These are phyloP conservation scores for Blakeslea trispora DNA, from an alignment of 371 early-diverging fungal species.

Conservation along the genomic window DNA sequence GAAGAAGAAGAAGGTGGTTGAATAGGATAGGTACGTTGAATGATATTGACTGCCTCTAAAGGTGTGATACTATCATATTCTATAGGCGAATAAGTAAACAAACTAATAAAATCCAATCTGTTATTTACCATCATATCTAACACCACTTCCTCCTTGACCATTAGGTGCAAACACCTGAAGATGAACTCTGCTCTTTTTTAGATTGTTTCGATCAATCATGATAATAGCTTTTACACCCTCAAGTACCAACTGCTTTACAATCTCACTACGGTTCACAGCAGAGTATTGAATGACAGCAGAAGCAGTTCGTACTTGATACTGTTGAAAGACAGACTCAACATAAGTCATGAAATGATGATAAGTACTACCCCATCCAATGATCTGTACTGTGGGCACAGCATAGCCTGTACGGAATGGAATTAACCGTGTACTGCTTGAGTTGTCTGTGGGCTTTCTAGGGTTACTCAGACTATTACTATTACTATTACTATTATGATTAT, in stretches of 20 bases:
- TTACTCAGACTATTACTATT: neutral
- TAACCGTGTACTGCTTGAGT: neutral
- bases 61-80: constrained; percentile 32
- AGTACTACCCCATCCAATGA: constrained; percentile 23
- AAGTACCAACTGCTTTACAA: constrained; percentile 26
- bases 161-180: constrained; percentile 28
- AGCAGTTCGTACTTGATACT: constrained; percentile 15
- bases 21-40: constrained; percentile 11
- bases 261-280: constrained; percentile 10
- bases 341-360: constrained; percentile 8
- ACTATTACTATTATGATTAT: neutral
- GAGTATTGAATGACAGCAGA: constrained; percentile 15
- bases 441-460: neutral
- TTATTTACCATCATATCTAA: constrained; percentile 30
- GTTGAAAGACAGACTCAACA: constrained; percentile 20
- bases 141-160: constrained; percentile 15
- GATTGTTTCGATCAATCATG: constrained; percentile 20
- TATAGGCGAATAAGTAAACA: constrained; percentile 2
- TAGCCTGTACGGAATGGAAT: constrained; percentile 9
- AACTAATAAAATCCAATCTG: neutral
- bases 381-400: constrained; percentile 24
- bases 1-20: no score
- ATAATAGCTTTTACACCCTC: constrained; percentile 35
- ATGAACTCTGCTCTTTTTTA: constrained; percentile 15
- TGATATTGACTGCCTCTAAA: constrained; percentile 26